A percentile compares a stretch with the other conserved stretches of the same genome.
Evolutionary conservation across 306 rosid species (phyloP).

Genomic region (Prunus dulcis): DNA sequence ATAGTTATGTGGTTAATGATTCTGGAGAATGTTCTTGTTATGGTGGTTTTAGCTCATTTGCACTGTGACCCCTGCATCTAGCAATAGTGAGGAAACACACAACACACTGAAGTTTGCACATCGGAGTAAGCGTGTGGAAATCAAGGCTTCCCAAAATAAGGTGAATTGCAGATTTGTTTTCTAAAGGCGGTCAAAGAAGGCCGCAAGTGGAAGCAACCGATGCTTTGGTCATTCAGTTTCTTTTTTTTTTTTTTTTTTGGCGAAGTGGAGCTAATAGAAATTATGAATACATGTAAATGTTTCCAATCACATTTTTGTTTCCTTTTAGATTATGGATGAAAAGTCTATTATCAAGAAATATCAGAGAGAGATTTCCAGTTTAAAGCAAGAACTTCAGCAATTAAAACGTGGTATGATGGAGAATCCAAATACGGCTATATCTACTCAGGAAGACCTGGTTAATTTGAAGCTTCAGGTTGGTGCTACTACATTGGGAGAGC

Average conservation of each 20-base stretch:
- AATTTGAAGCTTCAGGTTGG: slow-evolving; percentile 60
- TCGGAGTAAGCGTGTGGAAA: slow-evolving; percentile 56
- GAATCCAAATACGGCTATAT: slow-evolving; percentile 34
- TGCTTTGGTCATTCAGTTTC: too few relatives aligned
- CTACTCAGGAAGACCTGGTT: slow-evolving; percentile 53
- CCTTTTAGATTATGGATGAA: slow-evolving; percentile 49
- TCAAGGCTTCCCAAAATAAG: slow-evolving; percentile 62
- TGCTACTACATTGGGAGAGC: background rate
- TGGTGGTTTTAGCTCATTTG: slow-evolving; percentile 45
- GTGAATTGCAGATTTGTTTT: slow-evolving; percentile 16
- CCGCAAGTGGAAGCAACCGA: too few relatives aligned
- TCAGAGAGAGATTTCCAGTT: slow-evolving; percentile 56
- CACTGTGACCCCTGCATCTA: slow-evolving; percentile 57
- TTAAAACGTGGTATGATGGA: slow-evolving; percentile 47
- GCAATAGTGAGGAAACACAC: slow-evolving; percentile 59
- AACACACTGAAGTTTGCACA: slow-evolving; percentile 59
- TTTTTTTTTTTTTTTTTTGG: too few relatives aligned
- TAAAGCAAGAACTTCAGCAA: slow-evolving; percentile 58
- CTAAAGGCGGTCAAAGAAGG: too few relatives aligned
- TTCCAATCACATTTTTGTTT: slow-evolving; percentile 5
- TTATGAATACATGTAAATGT: background rate
- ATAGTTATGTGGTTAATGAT: slow-evolving; percentile 3
- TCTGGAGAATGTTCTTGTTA: slow-evolving; percentile 11
- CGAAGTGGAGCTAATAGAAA: slow-evolving; percentile 4
- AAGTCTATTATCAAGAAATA: slow-evolving; percentile 60